Evolutionary conservation across 768 basidiomycete genomes (phyloP).

Genomic region (Ramaria sp.): DNA sequence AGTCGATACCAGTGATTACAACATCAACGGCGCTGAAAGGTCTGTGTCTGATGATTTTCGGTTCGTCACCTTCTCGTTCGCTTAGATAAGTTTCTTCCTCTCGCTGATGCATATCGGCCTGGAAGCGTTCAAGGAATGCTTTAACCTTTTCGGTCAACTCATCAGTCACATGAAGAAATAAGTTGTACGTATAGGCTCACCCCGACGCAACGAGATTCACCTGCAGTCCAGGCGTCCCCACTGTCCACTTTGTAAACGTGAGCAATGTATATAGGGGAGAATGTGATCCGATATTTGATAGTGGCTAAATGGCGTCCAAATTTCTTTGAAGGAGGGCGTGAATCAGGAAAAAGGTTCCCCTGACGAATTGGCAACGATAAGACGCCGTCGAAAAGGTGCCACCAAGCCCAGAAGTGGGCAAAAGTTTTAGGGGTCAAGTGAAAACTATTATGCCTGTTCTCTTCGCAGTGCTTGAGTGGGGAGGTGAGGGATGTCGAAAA

Average conservation of each 20-base stretch:
- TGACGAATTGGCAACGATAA: slow-evolving; percentile 80
- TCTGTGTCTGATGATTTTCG: slow-evolving; percentile 57
- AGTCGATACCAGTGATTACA: slow-evolving; percentile 60
- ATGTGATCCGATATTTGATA: slow-evolving; percentile 75
- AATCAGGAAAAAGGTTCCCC: slow-evolving; percentile 65
- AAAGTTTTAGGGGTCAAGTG: slow-evolving; percentile 81
- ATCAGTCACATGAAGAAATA: not conserved
- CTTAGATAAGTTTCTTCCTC: slow-evolving; percentile 63
- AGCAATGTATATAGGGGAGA: slow-evolving; percentile 71
- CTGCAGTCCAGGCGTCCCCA: slow-evolving; percentile 69
- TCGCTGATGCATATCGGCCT: slow-evolving; percentile 87
- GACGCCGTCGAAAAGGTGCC: slow-evolving; percentile 68
- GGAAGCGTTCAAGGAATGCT: slow-evolving; percentile 66
- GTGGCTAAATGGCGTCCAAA: slow-evolving; percentile 83
- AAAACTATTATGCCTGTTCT: slow-evolving; percentile 48
- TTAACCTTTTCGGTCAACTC: slow-evolving; percentile 28
- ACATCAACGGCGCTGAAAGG: slow-evolving; percentile 85
- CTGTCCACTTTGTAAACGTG: slow-evolving; percentile 82
- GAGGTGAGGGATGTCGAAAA: slow-evolving; percentile 78
- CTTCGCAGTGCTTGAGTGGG: slow-evolving; percentile 30
- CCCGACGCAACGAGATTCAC: slow-evolving; percentile 71
- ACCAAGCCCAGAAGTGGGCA: slow-evolving; percentile 90
- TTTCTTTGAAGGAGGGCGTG: slow-evolving; percentile 67
- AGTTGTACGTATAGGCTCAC: slow-evolving; percentile 20
- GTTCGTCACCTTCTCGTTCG: not conserved